Conservation (phyloP, 2,329 filamentous ascomycete species). For the Endoconidiophora polonica region DNA sequence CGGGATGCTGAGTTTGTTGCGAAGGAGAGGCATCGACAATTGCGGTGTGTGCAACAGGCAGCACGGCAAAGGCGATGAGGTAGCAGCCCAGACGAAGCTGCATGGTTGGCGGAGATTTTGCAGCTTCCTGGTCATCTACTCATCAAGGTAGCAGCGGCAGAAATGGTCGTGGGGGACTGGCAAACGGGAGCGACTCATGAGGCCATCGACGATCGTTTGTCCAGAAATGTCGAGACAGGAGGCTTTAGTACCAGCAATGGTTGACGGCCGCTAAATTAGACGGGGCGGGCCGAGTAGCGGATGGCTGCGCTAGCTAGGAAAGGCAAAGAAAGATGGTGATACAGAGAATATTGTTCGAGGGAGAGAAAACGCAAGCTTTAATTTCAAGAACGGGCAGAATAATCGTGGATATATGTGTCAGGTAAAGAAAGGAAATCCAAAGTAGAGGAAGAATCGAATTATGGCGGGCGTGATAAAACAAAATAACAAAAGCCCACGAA, state of each 20-base stretch:
- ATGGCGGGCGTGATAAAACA: not conserved
- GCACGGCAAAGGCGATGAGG: conserved; percentile 12
- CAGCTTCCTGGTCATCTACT: conserved; percentile 10
- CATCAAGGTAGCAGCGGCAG: conserved; percentile 6
- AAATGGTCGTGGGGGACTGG: not conserved
- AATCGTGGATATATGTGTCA: no score
- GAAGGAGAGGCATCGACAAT: conserved; percentile 10
- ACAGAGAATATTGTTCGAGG: no score
- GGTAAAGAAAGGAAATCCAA: not conserved
- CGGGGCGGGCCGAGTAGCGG: no score
- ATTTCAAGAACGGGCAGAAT: no score
- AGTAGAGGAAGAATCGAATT: not conserved
- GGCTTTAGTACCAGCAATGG: no score
- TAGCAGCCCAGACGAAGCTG: conserved; percentile 11
- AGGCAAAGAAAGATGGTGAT: no score
- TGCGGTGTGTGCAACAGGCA: conserved; percentile 13
- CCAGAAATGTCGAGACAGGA: no score
- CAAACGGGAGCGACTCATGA: conserved; percentile 11
- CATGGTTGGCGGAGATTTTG: conserved; percentile 11
- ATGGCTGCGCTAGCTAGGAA: no score
- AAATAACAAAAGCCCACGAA: not conserved
- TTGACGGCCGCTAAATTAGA: no score
- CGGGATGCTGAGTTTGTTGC: conserved; percentile 8
- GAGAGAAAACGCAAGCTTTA: no score
- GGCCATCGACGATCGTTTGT: conserved; percentile 9